Base-by-base conservation (phyloP, 78 protist species). In the Dictyostelium capitatum region DNA sequence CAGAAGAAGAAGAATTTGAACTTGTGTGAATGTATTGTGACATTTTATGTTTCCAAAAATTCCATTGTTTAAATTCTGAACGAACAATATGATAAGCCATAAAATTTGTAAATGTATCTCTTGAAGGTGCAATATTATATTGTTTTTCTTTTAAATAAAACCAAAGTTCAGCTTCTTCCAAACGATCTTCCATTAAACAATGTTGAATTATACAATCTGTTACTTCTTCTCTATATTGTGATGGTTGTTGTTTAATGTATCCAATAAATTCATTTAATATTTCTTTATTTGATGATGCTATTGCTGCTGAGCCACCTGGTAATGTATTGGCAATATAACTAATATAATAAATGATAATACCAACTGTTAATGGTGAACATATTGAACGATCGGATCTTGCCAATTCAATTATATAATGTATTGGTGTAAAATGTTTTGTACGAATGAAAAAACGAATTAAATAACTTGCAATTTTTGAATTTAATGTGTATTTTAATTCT, bases 161-260 rank as follows among this genome's bases (percentile, higher is more conserved):
- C 81, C 81, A 75, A 23, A 11, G 17, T 54, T 48, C 20, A 10
- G 81, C 81, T 1, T n/a, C 54, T 48, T 43, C 62, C n/a, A 48
- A 75, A 1, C 28, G 0, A 48, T 75, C 81, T 6, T 41, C n/a
- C 4, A 75, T 2, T 48, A 75, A 48, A 30, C 48, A 75, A 25
- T 3, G 5, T 46, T 75, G 81, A 50, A 43, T 48, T 23, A 75
- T 48, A 2, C 3, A 23, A 75, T 75, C 81, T 14, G 65, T 75
- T 6, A 46, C 4, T 32, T 67, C 25, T 32, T 4, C 50, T 14
- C 43, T 10, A 67, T 28, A 67, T 25, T 0, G 0, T 19, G 5
- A 0, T 4, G 6, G 7, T 62, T 62, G 17, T 11, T 19, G 1
- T 6, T n/a, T 9, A n/a, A 32, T 14, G n/a, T 10, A 73, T 0